These are phyloP conservation scores for Gastroboletus turbinatus DNA, from an alignment of 1,284 basidiomycete genomes.

Conservation along the genomic window DNA sequence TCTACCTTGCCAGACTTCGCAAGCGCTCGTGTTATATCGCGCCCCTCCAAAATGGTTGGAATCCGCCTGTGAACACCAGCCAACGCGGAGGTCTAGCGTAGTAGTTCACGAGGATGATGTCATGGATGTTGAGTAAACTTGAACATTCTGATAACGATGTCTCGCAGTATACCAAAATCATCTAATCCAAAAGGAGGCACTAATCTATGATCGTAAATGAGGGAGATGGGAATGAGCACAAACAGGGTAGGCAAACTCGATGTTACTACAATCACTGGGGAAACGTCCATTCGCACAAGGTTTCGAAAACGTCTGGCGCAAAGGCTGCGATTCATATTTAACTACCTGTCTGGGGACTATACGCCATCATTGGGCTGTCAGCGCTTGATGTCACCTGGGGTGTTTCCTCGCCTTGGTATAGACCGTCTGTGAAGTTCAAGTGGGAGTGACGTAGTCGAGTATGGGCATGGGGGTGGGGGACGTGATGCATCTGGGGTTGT, in stretches of 20 bases:
- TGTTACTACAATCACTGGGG: slow-evolving; percentile 8
- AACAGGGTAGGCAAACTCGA: slow-evolving; percentile 8
- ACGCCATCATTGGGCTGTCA: slow-evolving; percentile 51
- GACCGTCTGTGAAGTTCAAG: slow-evolving; percentile 45
- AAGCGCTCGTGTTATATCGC: slow-evolving; percentile 60
- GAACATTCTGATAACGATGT: slow-evolving; percentile 2
- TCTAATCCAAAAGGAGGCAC: slow-evolving; percentile 21
- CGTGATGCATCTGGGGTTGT: slow-evolving; percentile 63
- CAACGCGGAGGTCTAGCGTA: background rate
- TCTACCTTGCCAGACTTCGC: slow-evolving; percentile 32
- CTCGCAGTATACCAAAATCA: slow-evolving; percentile 13
- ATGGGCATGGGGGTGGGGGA: slow-evolving; percentile 74
- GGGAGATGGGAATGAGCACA: slow-evolving; percentile 5
- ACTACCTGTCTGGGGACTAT: slow-evolving; percentile 37
- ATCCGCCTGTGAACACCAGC: slow-evolving; percentile 1
- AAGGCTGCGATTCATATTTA: slow-evolving; percentile 19
- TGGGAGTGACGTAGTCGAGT: slow-evolving; percentile 60
- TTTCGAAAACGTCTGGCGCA: background rate
- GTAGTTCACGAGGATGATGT: slow-evolving; percentile 43
- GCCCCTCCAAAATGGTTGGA: slow-evolving; percentile 33
- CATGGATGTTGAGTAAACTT: slow-evolving; percentile 56
- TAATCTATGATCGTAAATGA: slow-evolving; percentile 24
- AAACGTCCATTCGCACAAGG: slow-evolving; percentile 7
- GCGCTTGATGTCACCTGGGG: slow-evolving; percentile 28
- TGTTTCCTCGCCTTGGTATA: slow-evolving; percentile 40